These are phyloP conservation scores for Phytopythium cucurbitacearum DNA, from an alignment of 352 stramenopile species.

Conservation along the genomic window DNA sequence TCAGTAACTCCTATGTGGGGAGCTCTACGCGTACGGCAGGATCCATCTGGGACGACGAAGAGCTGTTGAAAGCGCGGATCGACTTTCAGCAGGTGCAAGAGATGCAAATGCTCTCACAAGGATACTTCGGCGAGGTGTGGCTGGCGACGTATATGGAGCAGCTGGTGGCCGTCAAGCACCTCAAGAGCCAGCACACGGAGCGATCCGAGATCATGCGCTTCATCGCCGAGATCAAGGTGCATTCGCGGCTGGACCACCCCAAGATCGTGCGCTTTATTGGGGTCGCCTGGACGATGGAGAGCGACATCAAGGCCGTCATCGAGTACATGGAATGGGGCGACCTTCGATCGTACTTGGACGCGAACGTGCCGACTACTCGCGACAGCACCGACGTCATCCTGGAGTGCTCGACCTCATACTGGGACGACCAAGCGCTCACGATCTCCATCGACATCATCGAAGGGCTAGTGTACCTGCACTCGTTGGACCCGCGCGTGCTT, in stretches of 20 bases:
- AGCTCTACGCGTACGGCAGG: neutral
- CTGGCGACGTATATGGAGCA: constrained; percentile 18
- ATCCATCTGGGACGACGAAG: constrained; percentile 45
- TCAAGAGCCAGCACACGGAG: constrained; percentile 13
- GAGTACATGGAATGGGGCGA: constrained; percentile 48
- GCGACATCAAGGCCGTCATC: constrained; percentile 25
- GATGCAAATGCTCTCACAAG: constrained; percentile 15
- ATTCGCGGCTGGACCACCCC: constrained; percentile 23
- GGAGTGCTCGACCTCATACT: neutral
- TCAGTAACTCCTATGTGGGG: constrained; percentile 4
- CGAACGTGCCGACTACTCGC: neutral
- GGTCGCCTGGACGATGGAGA: constrained; percentile 41
- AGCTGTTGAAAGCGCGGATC: constrained; percentile 33
- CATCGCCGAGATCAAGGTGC: constrained; percentile 26
- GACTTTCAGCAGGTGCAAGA: constrained; percentile 26
- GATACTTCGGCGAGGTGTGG: constrained; percentile 31
- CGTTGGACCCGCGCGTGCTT: constrained; percentile 30
- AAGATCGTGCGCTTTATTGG: constrained; percentile 39
- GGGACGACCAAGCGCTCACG: constrained; percentile 9
- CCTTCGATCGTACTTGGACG: constrained; percentile 22
- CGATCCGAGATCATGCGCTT: constrained; percentile 29
- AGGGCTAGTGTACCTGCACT: constrained; percentile 44
- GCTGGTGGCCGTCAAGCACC: constrained; percentile 23
- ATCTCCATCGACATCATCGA: constrained; percentile 30
- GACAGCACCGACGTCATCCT: neutral